phyloP scores from a whole-genome alignment of 2,329 filamentous ascomycete genomes.

The Colletotrichum agaves region DNA sequence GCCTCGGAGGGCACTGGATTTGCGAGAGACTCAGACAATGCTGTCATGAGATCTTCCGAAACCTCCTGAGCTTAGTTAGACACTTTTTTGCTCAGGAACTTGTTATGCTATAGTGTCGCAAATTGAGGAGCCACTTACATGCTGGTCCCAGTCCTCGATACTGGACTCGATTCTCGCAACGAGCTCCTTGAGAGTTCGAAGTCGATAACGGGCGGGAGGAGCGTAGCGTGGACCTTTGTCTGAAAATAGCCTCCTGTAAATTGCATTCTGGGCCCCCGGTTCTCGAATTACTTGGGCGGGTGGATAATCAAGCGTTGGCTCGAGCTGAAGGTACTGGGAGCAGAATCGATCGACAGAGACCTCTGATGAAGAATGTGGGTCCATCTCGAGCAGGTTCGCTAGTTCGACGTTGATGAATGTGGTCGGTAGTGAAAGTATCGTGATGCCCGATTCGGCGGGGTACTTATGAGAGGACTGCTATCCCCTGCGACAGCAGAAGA shows the following conservation, averaged over 20 bases:
- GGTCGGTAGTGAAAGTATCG: slow-evolving; percentile 9
- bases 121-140: slow-evolving; percentile 70
- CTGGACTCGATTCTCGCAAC: slow-evolving; percentile 76
- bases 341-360: slow-evolving; percentile 63
- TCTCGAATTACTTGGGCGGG: slow-evolving; percentile 66
- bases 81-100: background rate
- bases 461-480: background rate
- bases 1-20: slow-evolving; percentile 72
- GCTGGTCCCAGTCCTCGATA: slow-evolving; percentile 83
- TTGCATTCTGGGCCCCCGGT: slow-evolving; percentile 70
- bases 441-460: background rate
- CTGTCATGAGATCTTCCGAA: slow-evolving; percentile 80
- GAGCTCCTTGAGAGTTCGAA: slow-evolving; percentile 79
- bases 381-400: background rate
- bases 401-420: background rate
- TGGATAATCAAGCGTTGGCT: slow-evolving; percentile 73
- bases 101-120: slow-evolving; percentile 15
- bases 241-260: slow-evolving; percentile 76
- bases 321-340: slow-evolving; percentile 83
- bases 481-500: background rate
- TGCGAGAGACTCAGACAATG: slow-evolving; percentile 72
- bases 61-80: slow-evolving; percentile 70
- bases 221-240: slow-evolving; percentile 62
- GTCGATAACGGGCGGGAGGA: slow-evolving; percentile 76
- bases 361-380: background rate